These are phyloP conservation scores for Prunus mume DNA, from an alignment of 306 rosid species.

Conservation along the genomic window DNA sequence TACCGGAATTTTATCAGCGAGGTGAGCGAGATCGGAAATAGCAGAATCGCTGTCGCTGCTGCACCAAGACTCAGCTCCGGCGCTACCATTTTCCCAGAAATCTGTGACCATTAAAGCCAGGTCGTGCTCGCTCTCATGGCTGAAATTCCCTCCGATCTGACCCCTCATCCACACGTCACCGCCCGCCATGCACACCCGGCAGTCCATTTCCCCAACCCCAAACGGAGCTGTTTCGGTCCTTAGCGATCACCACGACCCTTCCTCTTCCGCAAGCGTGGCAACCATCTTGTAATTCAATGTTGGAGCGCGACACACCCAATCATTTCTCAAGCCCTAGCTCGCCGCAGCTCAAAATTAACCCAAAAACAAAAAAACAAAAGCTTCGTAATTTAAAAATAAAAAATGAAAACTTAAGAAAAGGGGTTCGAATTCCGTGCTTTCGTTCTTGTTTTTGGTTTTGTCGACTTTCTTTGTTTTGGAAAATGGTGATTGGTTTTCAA, in stretches of 20 bases:
- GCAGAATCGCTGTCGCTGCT: conserved; percentile 91
- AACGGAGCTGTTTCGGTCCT: conserved; percentile 27
- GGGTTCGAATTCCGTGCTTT: background rate
- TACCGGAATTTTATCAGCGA: conserved; percentile 76
- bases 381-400: background rate
- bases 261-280: conserved; percentile 6
- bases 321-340: conserved; percentile 1
- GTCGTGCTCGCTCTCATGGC: conserved; percentile 94
- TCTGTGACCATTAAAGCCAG: conserved; percentile 85
- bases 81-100: conserved; percentile 85
- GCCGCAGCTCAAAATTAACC: background rate
- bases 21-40: conserved; percentile 70
- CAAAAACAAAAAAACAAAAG: background rate
- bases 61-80: conserved; percentile 79
- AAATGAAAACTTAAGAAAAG: background rate
- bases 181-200: conserved; percentile 53
- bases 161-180: conserved; percentile 59
- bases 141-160: conserved; percentile 59
- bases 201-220: conserved; percentile 43
- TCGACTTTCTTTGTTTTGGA: background rate
- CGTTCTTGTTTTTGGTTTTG: background rate
- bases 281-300: background rate
- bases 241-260: background rate
- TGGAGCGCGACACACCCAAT: background rate
- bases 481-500: background rate